Percentiles rank a stretch among this genome's conserved stretches.
Conservation (phyloP, 805 yeast species). For the Ogataea polymorpha region DNA sequence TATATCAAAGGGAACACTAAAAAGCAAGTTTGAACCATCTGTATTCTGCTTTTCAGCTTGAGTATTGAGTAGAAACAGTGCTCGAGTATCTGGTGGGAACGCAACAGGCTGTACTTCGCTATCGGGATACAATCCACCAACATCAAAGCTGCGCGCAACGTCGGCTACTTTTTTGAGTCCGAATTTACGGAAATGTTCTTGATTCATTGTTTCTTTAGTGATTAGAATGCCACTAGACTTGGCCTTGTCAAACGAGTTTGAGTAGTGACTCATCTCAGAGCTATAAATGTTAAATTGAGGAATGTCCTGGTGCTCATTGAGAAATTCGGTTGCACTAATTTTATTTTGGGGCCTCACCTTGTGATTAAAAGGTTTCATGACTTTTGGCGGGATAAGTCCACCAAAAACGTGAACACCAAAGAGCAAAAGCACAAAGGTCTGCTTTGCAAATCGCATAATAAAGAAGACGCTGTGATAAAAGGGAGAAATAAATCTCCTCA, state of each 20-base stretch:
- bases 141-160: conserved; percentile 10
- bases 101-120: conserved; percentile 16
- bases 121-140: conserved; percentile 13
- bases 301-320: conserved; percentile 5
- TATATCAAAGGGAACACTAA: conserved; percentile 39
- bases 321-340: conserved; percentile 1
- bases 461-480: not conserved
- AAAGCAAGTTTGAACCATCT: conserved; percentile 17
- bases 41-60: not conserved
- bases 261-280: conserved; percentile 13
- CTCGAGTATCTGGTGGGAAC: conserved; percentile 35
- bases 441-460: not conserved
- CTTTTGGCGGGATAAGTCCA: conserved; percentile 11
- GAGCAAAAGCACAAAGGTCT: not conserved
- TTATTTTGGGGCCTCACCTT: not conserved
- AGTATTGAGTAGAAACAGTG: conserved; percentile 38
- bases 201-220: conserved; percentile 14
- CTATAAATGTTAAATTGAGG: conserved; percentile 10
- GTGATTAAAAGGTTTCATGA: conserved; percentile 5
- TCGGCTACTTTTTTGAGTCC: conserved; percentile 20
- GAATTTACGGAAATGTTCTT: conserved; percentile 6
- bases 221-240: conserved; percentile 25
- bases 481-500: conserved; percentile 1
- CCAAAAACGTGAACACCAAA: not conserved
- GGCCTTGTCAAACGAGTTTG: conserved; percentile 14